Evolutionary conservation across 257 asterid genomes (phyloP).

Genomic region (Nicotiana noctiflora): DNA sequence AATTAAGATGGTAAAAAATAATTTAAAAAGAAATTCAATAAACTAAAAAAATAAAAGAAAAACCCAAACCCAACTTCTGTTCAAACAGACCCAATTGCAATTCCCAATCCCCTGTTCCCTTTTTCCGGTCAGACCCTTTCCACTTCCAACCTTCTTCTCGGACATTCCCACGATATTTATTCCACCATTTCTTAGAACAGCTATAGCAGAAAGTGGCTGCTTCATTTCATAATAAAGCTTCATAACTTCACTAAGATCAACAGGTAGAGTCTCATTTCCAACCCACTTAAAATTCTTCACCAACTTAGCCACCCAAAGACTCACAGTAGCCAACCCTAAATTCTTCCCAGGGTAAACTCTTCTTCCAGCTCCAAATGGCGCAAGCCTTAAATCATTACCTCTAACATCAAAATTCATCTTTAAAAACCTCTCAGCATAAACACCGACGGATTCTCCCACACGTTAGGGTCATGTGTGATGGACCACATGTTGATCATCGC

Average conservation of each 20-base stretch:
- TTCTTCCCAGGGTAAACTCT: conserved; percentile 56
- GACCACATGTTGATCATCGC: conserved; percentile 70
- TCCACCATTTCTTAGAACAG: conserved; percentile 18
- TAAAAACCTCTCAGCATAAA: conserved; percentile 41
- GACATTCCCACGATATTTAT: too few species aligned
- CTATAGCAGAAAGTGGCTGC: conserved; percentile 36
- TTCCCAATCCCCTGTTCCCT: too few species aligned
- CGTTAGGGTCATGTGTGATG: too few species aligned
- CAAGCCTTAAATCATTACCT: conserved; percentile 43
- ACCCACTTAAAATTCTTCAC: conserved; percentile 36
- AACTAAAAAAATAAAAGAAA: too few species aligned
- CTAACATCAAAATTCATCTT: conserved; percentile 31
- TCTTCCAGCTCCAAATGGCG: too few species aligned
- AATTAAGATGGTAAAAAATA: too few species aligned
- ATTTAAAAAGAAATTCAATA: too few species aligned
- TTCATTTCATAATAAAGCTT: conserved; percentile 62
- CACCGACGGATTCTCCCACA: conserved; percentile 27
- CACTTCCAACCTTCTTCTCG: too few species aligned
- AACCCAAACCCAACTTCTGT: too few species aligned
- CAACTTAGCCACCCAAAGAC: conserved; percentile 50
- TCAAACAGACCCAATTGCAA: too few species aligned
- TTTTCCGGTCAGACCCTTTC: too few species aligned
- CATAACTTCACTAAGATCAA: conserved; percentile 43
- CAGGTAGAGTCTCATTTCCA: not conserved
- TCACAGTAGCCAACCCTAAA: conserved; percentile 38